Conservation (phyloP, 192 early-diverging fungal species). For the Pilaira anomala region DNA sequence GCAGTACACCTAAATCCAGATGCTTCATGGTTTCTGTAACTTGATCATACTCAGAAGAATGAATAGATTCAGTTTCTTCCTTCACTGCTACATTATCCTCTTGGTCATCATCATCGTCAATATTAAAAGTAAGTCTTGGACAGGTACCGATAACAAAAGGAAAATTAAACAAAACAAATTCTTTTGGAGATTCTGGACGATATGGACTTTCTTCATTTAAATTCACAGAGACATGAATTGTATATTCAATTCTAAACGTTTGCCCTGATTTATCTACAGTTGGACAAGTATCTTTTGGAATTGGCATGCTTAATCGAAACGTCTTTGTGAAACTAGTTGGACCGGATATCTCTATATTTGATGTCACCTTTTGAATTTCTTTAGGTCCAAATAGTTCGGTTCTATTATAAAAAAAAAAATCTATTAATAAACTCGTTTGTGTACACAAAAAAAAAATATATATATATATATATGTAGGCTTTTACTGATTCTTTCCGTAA, state of each 20-base stretch:
- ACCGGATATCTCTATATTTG: slow-evolving; percentile 6
- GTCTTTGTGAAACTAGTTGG: slow-evolving; percentile 4
- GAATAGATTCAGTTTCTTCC: too few species aligned
- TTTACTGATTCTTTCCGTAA: slow-evolving; percentile 1
- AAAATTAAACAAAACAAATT: not conserved
- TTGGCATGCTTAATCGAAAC: not conserved
- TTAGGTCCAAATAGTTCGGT: not conserved
- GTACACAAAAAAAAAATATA: not conserved
- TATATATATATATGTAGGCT: too few species aligned
- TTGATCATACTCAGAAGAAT: too few species aligned
- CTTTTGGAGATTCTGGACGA: not conserved
- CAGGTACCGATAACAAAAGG: slow-evolving; percentile 10
- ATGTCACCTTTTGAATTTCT: not conserved
- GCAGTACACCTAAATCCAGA: too few species aligned
- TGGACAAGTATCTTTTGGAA: not conserved
- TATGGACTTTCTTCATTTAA: slow-evolving; percentile 13
- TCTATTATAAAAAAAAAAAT: not conserved
- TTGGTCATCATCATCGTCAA: slow-evolving; percentile 5
- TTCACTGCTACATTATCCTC: not conserved
- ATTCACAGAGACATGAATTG: not conserved
- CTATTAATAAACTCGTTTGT: not conserved
- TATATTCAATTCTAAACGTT: slow-evolving; percentile 1
- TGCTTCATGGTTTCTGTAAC: too few species aligned
- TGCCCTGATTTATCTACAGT: slow-evolving; percentile 7
- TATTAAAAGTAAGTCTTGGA: not conserved